A percentile compares a stretch with the other conserved stretches of the same genome.
Evolutionary conservation across 23 red algal genomes (phyloP).

Genomic region (Gracilaria vermiculophylla): DNA sequence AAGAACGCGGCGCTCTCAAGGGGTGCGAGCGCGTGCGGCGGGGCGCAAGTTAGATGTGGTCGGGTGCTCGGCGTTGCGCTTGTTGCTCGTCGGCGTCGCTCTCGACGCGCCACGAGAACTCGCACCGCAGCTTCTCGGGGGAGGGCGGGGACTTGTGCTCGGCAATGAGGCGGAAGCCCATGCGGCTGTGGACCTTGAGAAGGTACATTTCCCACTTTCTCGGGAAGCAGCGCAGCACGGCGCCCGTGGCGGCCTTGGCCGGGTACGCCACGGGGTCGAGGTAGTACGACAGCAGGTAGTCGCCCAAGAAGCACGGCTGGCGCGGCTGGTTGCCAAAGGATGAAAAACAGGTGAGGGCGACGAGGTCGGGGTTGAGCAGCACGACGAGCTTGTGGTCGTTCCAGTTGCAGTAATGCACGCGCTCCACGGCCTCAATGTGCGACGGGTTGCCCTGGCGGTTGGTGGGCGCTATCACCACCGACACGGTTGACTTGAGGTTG

Average conservation of each 20-base stretch:
- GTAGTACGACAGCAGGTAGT: constrained; percentile 61
- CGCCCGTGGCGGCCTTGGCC: constrained; percentile 39
- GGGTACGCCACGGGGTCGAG: constrained; percentile 48
- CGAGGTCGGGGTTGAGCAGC: constrained; percentile 46
- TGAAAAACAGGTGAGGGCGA: constrained; percentile 32
- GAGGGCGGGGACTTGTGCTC: constrained; percentile 35
- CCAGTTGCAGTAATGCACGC: constrained; percentile 56
- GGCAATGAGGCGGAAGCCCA: constrained; percentile 50
- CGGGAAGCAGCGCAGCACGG: constrained; percentile 62
- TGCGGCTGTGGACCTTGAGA: constrained; percentile 21
- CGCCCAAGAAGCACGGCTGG: constrained; percentile 40
- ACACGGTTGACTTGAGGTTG: constrained; percentile 9
- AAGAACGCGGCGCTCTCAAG: no score
- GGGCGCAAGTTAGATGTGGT: neutral
- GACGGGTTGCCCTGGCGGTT: constrained; percentile 37
- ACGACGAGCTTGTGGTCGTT: constrained; percentile 20
- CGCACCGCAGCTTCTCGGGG: constrained; percentile 31
- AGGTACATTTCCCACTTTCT: constrained; percentile 73
- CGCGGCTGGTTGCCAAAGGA: constrained; percentile 22
- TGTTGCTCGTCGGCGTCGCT: neutral
- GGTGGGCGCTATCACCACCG: constrained; percentile 42
- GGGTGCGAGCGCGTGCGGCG: no score
- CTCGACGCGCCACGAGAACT: constrained; percentile 60
- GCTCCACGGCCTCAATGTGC: constrained; percentile 61
- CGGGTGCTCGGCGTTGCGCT: neutral